Base-by-base conservation (phyloP, 805 yeast genomes). In the Yamadazyma akitaensis region DNA sequence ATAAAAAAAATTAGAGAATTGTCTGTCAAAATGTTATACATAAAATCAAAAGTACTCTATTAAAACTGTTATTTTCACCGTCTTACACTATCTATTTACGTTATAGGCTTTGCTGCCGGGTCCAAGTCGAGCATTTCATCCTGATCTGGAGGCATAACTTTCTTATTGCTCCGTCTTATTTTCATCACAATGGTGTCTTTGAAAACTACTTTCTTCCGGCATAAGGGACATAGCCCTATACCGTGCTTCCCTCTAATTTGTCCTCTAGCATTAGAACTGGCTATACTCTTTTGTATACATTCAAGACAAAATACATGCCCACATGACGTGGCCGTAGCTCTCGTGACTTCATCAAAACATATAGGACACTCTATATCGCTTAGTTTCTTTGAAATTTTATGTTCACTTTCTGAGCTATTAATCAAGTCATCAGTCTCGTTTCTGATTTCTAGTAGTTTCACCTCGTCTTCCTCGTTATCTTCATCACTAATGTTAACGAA, bases 291-390 rank as follows among this genome's bases (percentile, higher is more conserved):
- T 53, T 66, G 75, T 14, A 72, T 61, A 50, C 77, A 72, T 32
- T 68, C 73, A 9, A 72, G 53, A 46, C 77, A 72, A 53, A 68
- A 72, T 2, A 72, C 57, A 48, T 72, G 77, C 14, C 77, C 77
- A 51, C 77, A 72, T 1, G 67, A 57, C 0, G 76, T 71, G 36
- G 66, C 60, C 39, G 76, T 69, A 40, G 76, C 76, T 43, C 54
- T 60, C 5, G 61, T 58, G 42, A 72, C 56, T n/a, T 63, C 59
- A 50, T 72, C 77, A 48, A 72, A 70, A 53, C 77, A 72, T 28
- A 72, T 67, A 19, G 77, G 77, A 49, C 77, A 72, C 50, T 70
- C 68, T 17, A 67, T 56, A 39, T 69, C 70, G 18, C 61, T 56
- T 25, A 72, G 56, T 40, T 60, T 63, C 54, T 70, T 70, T 12